phyloP scores from a whole-genome alignment of 2,329 filamentous ascomycete species.

The Fusarium kyushuense region DNA sequence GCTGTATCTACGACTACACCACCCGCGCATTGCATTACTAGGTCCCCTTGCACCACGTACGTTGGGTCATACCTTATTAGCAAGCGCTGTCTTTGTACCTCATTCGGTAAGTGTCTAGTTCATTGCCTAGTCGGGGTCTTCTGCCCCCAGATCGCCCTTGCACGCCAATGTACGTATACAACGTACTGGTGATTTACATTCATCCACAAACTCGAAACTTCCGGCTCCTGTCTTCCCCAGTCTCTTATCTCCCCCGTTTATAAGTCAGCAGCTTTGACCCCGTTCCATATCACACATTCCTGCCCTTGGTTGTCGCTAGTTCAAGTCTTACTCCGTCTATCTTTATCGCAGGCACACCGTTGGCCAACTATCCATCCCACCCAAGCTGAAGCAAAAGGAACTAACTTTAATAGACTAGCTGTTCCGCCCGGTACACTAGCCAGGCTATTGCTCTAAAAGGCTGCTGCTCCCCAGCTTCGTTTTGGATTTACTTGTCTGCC shows the following conservation, averaged over 20 bases:
- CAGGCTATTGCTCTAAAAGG: slow-evolving; percentile 30
- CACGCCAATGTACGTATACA: slow-evolving; percentile 27
- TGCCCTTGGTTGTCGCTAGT: slow-evolving; percentile 30
- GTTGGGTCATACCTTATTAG: slow-evolving; percentile 11
- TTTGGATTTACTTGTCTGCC: slow-evolving; percentile 10
- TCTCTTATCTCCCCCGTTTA: slow-evolving; percentile 41
- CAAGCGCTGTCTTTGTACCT: slow-evolving; percentile 28
- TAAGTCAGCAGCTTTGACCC: slow-evolving; percentile 31
- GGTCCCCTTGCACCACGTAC: slow-evolving; percentile 34
- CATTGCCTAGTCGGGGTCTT: slow-evolving; percentile 11
- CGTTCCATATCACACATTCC: slow-evolving; percentile 38
- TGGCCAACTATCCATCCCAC: slow-evolving; percentile 21
- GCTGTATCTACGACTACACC: slow-evolving; percentile 17
- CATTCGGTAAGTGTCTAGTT: slow-evolving; percentile 29
- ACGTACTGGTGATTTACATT: slow-evolving; percentile 16
- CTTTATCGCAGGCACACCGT: slow-evolving; percentile 35
- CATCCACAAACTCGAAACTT: slow-evolving; percentile 25
- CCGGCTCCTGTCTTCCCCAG: slow-evolving; percentile 30
- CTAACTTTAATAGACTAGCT: slow-evolving; percentile 36
- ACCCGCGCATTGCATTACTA: slow-evolving; percentile 27
- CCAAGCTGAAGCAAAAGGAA: slow-evolving; percentile 15
- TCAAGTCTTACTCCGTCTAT: slow-evolving; percentile 22
- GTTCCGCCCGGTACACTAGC: slow-evolving; percentile 7
- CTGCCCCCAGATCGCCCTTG: slow-evolving; percentile 7
- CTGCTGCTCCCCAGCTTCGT: slow-evolving; percentile 19